Conservation (phyloP, 495 filamentous ascomycete genomes). For the Tuber borchii region DNA sequence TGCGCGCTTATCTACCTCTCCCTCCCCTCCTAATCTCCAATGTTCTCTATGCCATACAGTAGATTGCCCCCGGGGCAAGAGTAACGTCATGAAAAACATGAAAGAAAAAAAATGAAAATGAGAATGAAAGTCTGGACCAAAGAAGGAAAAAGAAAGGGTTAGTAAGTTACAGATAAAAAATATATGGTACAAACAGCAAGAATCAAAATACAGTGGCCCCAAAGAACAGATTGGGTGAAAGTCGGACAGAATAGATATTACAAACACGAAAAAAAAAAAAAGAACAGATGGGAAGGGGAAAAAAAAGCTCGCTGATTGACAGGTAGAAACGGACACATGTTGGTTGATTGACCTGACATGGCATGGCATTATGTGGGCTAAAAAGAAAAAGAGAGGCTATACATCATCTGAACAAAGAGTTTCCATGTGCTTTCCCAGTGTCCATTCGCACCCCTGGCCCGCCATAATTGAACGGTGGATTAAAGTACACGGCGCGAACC, state of each 20-base stretch:
- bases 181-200: background rate
- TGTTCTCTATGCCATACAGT: background rate
- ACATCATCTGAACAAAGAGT: background rate
- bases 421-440: too few species aligned
- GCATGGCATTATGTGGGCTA: background rate
- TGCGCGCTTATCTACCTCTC: background rate
- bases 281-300: slow-evolving; percentile 14
- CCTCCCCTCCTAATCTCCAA: background rate
- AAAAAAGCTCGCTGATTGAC: slow-evolving; percentile 10
- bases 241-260: slow-evolving; percentile 4
- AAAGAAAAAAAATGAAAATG: slow-evolving; percentile 6
- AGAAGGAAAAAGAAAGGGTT: background rate
- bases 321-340: background rate
- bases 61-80: slow-evolving; percentile 8
- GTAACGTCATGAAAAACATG: background rate
- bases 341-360: background rate
- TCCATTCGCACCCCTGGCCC: background rate
- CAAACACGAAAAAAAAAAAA: slow-evolving; percentile 7
- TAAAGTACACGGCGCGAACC: background rate
- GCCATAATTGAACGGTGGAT: background rate
- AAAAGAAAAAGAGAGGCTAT: background rate
- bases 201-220: background rate
- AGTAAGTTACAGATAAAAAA: background rate
- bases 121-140: background rate
- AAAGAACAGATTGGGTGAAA: background rate